phyloP scores from a whole-genome alignment of 2,329 filamentous ascomycete species.

The Tolypocladium cylindrosporum region DNA sequence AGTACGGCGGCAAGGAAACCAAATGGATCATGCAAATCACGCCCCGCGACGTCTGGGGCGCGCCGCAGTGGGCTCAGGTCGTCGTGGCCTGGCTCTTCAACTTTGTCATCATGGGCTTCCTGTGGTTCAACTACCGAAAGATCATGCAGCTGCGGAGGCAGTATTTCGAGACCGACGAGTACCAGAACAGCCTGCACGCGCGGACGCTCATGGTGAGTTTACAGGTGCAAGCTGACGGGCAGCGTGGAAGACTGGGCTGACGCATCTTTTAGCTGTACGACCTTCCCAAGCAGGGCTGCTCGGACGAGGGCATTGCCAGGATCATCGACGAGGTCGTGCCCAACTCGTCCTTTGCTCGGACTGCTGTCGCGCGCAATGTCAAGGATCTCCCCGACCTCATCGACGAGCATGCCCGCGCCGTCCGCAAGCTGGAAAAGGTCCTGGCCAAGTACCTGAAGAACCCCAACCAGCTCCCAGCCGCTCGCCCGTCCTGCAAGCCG shows the following conservation, averaged over 20 bases:
- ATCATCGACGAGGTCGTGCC: conserved; percentile 75
- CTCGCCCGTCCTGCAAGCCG: conserved; percentile 68
- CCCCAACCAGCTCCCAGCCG: conserved; percentile 66
- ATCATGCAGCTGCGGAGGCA: conserved; percentile 60
- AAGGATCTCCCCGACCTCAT: conserved; percentile 82
- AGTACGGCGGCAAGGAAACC: conserved; percentile 8
- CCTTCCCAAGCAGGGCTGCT: conserved; percentile 64
- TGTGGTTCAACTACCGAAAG: conserved; percentile 84
- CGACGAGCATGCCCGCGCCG: conserved; percentile 68
- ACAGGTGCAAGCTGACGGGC: background rate
- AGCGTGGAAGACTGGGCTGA: conserved; percentile 2
- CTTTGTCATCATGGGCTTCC: conserved; percentile 63
- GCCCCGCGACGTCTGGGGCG: conserved; percentile 42
- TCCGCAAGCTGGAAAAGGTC: conserved; percentile 72
- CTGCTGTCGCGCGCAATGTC: conserved; percentile 81
- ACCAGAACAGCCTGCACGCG: conserved; percentile 78
- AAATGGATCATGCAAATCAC: conserved; percentile 51
- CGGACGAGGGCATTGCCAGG: conserved; percentile 78
- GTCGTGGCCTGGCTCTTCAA: conserved; percentile 57
- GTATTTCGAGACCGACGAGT: conserved; percentile 81
- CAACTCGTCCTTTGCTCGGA: conserved; percentile 67
- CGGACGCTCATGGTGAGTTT: conserved; percentile 51
- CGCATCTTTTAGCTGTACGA: conserved; percentile 59
- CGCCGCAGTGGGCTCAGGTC: conserved; percentile 49
- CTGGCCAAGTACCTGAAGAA: conserved; percentile 87